Evolutionary conservation across 148 eudicot species (phyloP), one percentile per base, ranked within the genome.

Genomic region (Simmondsia chinensis): DNA sequence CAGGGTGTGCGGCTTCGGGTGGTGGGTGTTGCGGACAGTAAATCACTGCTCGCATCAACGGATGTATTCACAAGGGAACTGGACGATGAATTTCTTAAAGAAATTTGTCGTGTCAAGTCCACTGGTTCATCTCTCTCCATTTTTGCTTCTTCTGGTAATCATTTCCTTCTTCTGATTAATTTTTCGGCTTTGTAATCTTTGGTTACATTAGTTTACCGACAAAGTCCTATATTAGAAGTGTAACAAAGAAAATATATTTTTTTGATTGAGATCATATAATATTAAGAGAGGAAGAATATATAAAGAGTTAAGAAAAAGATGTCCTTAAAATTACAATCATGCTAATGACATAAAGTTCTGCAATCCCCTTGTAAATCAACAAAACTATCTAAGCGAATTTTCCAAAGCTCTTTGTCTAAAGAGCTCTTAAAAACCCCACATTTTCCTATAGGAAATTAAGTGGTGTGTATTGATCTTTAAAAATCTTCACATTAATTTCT

Each of bases 21-120:
- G 20, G 69, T 86, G 39, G 99, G 96, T 29, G 71, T 86, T 34
- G 81, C 86, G 27, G 95, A 91, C 51, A 86, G 96, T 55, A 77
- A 82, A 66, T 70, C 80, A 1, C 37, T 91, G 50, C 53, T 86
- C 56, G 61, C 68, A 56, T 56, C 73, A 24, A 52, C 68, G 1
- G 77, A 91, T 74, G 79, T 72, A 48, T 56, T 65, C 25, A 65
- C 71, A 12, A 65, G 32, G 36, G 96, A 86, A 68, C 69, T 91
- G n/a, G 94, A 70, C 57, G 99, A 91, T 71, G 50, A 33, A 6
- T 58, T 64, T 18, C 67, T 91, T 23, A 32, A 25, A 24, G 63
- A 79, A 42, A 57, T 86, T 54, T 82, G 89, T 54, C 61, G 52
- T 21, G 48, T 65, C 44, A 91, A 91, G 70, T 63, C 69, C 34